Evolutionary conservation across 768 basidiomycete genomes (phyloP).

Genomic region (Piloderma croceum): DNA sequence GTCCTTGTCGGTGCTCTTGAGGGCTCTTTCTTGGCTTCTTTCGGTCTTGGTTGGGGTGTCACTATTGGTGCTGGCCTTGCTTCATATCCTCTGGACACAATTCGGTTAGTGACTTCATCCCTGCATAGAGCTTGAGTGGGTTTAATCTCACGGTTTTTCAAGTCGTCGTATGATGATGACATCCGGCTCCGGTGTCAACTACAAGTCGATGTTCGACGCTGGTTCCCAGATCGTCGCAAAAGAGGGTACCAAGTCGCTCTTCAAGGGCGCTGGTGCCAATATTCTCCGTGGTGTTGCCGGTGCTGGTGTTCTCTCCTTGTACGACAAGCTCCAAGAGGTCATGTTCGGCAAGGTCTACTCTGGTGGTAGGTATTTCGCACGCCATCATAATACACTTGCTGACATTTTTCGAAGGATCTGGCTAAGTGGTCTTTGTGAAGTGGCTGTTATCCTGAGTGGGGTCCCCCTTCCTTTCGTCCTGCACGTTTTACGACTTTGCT

Average conservation of each 20-base stretch:
- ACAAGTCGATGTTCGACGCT: slow-evolving; percentile 99
- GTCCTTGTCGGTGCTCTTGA: slow-evolving; percentile 93
- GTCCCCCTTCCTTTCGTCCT: too few species aligned
- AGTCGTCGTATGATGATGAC: slow-evolving; percentile 99
- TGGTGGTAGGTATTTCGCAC: slow-evolving; percentile 70
- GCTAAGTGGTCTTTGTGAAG: too few species aligned
- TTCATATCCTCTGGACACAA: slow-evolving; percentile 91
- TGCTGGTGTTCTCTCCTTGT: slow-evolving; percentile 97
- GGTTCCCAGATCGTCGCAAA: slow-evolving; percentile 90
- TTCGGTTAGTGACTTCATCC: slow-evolving; percentile 48
- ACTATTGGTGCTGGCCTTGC: slow-evolving; percentile 99
- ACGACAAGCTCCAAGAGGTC: slow-evolving; percentile 96
- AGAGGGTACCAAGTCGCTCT: slow-evolving; percentile 92
- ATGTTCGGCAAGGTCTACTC: slow-evolving; percentile 99
- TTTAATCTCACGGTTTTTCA: slow-evolving; percentile 24
- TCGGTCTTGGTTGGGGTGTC: slow-evolving; percentile 97
- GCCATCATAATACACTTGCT: too few species aligned
- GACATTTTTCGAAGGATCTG: slow-evolving; percentile 41
- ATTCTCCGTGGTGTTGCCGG: slow-evolving; percentile 87
- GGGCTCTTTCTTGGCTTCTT: slow-evolving; percentile 96
- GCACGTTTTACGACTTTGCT: too few species aligned
- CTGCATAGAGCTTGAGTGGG: neutral
- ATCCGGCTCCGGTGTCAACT: slow-evolving; percentile 90
- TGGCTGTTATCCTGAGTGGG: too few species aligned
- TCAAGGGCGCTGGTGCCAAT: slow-evolving; percentile 97